phyloP scores from a whole-genome alignment of 2,329 filamentous ascomycete species.

The Alternaria viburni region DNA sequence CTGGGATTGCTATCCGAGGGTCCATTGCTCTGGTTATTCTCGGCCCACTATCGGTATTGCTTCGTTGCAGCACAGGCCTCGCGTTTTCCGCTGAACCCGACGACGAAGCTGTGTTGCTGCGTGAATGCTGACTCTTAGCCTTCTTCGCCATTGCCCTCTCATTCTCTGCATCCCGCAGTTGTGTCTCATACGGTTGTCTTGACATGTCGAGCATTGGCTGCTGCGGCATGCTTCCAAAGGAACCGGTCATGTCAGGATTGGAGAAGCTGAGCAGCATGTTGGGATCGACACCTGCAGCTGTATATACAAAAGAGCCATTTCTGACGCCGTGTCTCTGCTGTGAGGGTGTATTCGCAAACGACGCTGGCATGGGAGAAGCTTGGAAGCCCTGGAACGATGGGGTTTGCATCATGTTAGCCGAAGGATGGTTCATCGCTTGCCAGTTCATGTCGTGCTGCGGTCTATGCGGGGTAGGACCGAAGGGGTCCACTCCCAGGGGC shows the following conservation, averaged over 20 bases:
- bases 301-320: constrained; percentile 42
- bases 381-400: constrained; percentile 44
- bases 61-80: constrained; percentile 50
- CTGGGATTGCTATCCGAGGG: constrained; percentile 30
- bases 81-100: constrained; percentile 41
- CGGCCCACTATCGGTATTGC: constrained; percentile 55
- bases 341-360: constrained; percentile 30
- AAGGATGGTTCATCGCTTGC: constrained; percentile 41
- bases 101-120: constrained; percentile 50
- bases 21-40: constrained; percentile 41
- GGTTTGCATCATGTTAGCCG: constrained; percentile 38
- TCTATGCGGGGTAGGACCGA: constrained; percentile 45
- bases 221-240: constrained; percentile 37
- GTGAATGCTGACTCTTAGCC: constrained; percentile 46
- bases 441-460: constrained; percentile 39
- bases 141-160: constrained; percentile 43
- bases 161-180: constrained; percentile 40
- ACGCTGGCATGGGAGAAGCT: constrained; percentile 31
- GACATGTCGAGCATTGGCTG: constrained; percentile 20
- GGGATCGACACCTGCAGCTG: constrained; percentile 54
- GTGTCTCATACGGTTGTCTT: constrained; percentile 50
- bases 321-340: constrained; percentile 28
- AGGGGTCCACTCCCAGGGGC: constrained; percentile 39
- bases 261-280: constrained; percentile 55
- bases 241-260: constrained; percentile 31